A percentile compares a stretch with the other conserved stretches of the same genome.
phyloP scores from a whole-genome alignment of 2,329 filamentous ascomycete genomes.

The Pyrenophora teres region DNA sequence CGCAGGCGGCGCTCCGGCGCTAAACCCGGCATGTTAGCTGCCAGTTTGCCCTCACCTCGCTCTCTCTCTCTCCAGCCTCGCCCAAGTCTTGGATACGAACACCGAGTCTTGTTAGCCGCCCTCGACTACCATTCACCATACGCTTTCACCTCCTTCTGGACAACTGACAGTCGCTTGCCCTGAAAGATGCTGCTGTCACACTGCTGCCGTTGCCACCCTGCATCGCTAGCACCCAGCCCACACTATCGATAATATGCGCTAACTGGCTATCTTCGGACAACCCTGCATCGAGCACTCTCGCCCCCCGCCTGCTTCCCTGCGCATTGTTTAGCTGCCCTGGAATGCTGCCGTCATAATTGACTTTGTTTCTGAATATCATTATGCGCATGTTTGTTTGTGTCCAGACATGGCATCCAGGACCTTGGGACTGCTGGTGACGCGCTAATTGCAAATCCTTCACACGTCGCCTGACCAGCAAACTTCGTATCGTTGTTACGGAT shows the following conservation, averaged over 20 bases:
- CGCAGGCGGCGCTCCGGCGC: background rate
- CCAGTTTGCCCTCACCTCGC: no score
- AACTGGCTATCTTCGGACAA: conserved; percentile 5
- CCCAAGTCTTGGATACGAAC: no score
- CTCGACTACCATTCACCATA: no score
- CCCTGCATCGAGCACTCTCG: conserved; percentile 3
- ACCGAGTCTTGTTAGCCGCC: no score
- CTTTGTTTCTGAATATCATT: no score
- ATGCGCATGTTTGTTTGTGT: no score
- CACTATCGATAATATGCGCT: conserved; percentile 12
- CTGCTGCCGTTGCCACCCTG: conserved; percentile 10
- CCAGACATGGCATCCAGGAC: background rate
- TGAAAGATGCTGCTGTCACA: background rate
- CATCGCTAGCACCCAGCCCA: background rate
- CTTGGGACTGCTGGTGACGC: background rate
- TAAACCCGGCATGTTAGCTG: no score
- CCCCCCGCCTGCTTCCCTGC: conserved; percentile 5
- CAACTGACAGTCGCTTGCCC: background rate
- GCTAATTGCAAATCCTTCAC: background rate
- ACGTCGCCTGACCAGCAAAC: conserved; percentile 3
- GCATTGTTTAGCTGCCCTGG: background rate
- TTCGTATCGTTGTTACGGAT: conserved; percentile 1
- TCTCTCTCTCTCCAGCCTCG: no score
- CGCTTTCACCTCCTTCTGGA: background rate
- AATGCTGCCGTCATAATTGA: background rate